Percentiles rank a stretch among this genome's conserved stretches.
phyloP scores from a whole-genome alignment of 2,329 filamentous ascomycete species.

The Trichoderma citrinoviride region DNA sequence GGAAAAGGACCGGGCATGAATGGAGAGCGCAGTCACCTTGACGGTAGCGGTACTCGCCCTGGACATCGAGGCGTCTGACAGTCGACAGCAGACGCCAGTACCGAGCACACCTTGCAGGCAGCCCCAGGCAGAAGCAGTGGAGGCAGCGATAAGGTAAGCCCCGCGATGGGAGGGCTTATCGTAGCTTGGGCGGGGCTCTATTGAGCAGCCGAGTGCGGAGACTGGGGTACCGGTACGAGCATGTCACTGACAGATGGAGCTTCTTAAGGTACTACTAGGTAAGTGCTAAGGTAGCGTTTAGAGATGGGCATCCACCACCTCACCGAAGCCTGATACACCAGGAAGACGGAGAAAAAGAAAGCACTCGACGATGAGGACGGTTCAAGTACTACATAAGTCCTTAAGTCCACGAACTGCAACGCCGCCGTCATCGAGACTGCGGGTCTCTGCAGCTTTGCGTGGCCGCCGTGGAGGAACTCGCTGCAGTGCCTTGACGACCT shows the following conservation, averaged over 20 bases:
- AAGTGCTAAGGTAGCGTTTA: too few relatives aligned
- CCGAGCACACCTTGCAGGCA: not conserved
- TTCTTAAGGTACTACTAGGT: too few relatives aligned
- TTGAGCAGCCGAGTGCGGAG: not conserved
- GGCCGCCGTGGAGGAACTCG: not conserved
- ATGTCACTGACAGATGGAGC: slow-evolving; percentile 2
- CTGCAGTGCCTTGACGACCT: not conserved
- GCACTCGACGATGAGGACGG: too few relatives aligned
- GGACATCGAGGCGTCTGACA: too few relatives aligned
- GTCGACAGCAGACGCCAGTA: not conserved
- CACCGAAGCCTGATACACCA: too few relatives aligned
- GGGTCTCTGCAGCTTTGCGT: not conserved
- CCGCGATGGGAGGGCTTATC: slow-evolving; percentile 19
- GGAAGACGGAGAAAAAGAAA: too few relatives aligned
- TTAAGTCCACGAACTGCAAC: not conserved
- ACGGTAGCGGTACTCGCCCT: not conserved
- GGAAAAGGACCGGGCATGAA: too few relatives aligned
- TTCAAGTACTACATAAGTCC: not conserved
- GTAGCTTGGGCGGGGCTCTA: slow-evolving; percentile 20
- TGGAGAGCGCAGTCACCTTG: too few relatives aligned
- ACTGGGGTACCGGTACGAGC: too few relatives aligned
- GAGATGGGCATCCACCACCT: too few relatives aligned
- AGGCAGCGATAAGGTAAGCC: slow-evolving; percentile 24
- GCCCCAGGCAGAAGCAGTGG: slow-evolving; percentile 21
- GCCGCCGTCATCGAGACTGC: not conserved